Conservation (phyloP, 2,329 filamentous ascomycete species). For the Ilyonectria destructans region DNA sequence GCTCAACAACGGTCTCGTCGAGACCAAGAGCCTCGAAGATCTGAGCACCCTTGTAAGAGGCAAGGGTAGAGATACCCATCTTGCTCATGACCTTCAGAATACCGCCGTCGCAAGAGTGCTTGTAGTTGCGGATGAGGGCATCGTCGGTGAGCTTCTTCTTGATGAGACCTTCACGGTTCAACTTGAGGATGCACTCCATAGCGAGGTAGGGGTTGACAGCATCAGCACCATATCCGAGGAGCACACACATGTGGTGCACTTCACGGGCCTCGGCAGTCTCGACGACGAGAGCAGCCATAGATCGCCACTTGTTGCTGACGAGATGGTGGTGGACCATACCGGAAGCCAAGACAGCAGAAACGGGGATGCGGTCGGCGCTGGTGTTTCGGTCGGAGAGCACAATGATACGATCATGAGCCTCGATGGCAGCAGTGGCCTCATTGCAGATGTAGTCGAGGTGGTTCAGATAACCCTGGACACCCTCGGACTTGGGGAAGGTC, state of each 20-base stretch:
- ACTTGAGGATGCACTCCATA: slow-evolving; percentile 97
- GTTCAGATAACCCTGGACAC: slow-evolving; percentile 86
- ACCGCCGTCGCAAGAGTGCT: slow-evolving; percentile 95
- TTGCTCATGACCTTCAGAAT: slow-evolving; percentile 99
- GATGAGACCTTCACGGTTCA: slow-evolving; percentile 93
- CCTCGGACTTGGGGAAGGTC: slow-evolving; percentile 91
- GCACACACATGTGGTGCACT: slow-evolving; percentile 99
- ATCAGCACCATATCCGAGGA: slow-evolving; percentile 95
- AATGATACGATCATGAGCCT: slow-evolving; percentile 87
- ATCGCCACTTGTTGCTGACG: slow-evolving; percentile 96
- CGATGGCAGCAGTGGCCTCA: slow-evolving; percentile 86
- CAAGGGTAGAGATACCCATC: slow-evolving; percentile 98
- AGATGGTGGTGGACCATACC: slow-evolving; percentile 97
- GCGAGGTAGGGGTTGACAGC: slow-evolving; percentile 95
- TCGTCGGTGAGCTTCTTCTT: slow-evolving; percentile 90
- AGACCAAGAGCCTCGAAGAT: slow-evolving; percentile 97
- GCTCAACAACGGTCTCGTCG: slow-evolving; percentile 91
- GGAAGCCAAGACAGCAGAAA: slow-evolving; percentile 90
- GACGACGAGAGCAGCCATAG: slow-evolving; percentile 87
- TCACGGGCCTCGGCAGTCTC: slow-evolving; percentile 97
- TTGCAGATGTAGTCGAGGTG: slow-evolving; percentile 92
- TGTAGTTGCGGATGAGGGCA: slow-evolving; percentile 93
- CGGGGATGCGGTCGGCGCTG: slow-evolving; percentile 84
- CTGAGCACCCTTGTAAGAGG: slow-evolving; percentile 97
- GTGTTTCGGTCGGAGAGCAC: slow-evolving; percentile 92